Conservation (phyloP, 345 rosid species). For the Rhizophora apiculata region DNA sequence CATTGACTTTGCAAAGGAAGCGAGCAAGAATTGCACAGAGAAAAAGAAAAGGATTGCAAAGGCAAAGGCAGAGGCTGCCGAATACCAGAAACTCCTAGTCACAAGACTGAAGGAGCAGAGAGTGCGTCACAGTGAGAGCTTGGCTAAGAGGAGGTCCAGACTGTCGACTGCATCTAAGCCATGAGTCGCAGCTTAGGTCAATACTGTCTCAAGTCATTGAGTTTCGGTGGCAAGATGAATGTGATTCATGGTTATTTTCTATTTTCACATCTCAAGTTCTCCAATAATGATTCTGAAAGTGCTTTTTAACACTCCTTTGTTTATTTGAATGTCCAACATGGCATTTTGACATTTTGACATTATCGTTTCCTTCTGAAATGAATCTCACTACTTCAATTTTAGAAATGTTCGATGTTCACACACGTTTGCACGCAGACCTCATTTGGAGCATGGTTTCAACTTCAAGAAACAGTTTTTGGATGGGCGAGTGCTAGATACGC, state of each 20-base stretch:
- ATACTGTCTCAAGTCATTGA: neutral
- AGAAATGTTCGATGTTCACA: no score
- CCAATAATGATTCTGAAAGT: no score
- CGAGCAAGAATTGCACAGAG: constrained; percentile 63
- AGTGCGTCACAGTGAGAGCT: constrained; percentile 76
- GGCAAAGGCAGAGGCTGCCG: constrained; percentile 90
- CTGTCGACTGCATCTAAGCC: constrained; percentile 83
- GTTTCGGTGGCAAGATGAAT: neutral
- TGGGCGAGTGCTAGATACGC: no score
- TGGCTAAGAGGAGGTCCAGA: constrained; percentile 84
- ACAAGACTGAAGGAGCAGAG: constrained; percentile 83
- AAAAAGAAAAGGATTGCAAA: constrained; percentile 84
- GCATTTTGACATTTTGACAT: no score
- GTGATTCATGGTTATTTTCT: neutral
- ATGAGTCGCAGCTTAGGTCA: constrained; percentile 47
- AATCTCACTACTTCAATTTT: no score
- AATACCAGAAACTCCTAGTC: constrained; percentile 86
- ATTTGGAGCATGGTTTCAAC: no score
- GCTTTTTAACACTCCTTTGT: no score
- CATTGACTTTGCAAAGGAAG: constrained; percentile 86
- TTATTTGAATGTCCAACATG: no score
- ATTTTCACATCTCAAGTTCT: neutral
- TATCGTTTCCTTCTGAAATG: no score
- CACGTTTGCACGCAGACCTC: no score
- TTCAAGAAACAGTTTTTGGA: no score